Evolutionary conservation across 2,329 filamentous ascomycete genomes (phyloP), one percentile per base, ranked within the genome.

Genomic region (Botrytis porri): DNA sequence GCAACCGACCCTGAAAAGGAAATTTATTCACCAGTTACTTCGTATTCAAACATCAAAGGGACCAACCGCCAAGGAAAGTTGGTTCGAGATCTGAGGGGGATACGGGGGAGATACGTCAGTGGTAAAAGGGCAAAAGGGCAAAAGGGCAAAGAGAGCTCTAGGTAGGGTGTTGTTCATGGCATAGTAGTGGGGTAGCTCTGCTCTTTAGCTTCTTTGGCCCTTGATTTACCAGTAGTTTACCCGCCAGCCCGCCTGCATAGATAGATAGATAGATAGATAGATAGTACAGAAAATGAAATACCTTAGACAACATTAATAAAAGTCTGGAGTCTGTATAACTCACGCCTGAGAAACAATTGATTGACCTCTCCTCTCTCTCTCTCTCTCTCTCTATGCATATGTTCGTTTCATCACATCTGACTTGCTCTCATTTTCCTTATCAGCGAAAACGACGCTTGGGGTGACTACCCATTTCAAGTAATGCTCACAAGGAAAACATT

Each of bases 21-120:
- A 5, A 63, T 41, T 41, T 37, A 20, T 29, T 61, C 59, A 61
- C 59, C 59, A 22, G n/a, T n/a, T n/a, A n/a, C n/a, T n/a, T n/a
- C n/a, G n/a, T 63, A 39, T 63, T 39, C 25, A 39, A 43, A 41
- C 25, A 25, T 39, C 25, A 39, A 43, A 41, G 37, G 37, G 37
- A 63, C 51, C 18, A 57, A 29, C 51, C n/a, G 64, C 32, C 64
- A 66, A 54, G 32, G 64, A 66, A 66, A 66, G 64, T 66, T 66
- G 64, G 64, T 54, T 66, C 64, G 25, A 54, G 64, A 66, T 66
- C 22, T 54, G 35, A 35, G 29, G 41, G 14, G 25, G 7, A 29
- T 65, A 48, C 45, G 45, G 45, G 20, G 20, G 45, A n/a, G 45
- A 48, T 48, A 65, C 64, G 64, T 67, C 45, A 67, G 64, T 67